A percentile compares a stretch with the other conserved stretches of the same genome.
These are phyloP conservation scores for Pichia sp. DNA, from an alignment of 1,139 yeast species.

Conservation along the genomic window DNA sequence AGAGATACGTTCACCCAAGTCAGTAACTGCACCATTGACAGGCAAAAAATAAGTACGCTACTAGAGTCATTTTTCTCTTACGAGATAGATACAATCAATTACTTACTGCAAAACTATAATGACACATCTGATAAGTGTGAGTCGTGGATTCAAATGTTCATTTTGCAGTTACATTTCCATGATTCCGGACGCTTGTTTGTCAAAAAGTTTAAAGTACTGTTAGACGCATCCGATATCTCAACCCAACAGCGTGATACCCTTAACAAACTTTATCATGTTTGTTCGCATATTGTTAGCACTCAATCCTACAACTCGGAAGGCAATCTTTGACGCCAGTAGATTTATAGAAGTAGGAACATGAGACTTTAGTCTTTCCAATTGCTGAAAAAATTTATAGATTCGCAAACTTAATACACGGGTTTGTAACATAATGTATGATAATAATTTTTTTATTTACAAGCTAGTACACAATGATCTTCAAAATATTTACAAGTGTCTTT, in stretches of 20 bases:
- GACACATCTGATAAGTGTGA: neutral
- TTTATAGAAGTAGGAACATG: neutral
- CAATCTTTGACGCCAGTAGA: neutral
- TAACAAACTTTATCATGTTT: neutral
- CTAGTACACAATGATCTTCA: constrained; percentile 15
- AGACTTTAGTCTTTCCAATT: no score
- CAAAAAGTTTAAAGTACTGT: neutral
- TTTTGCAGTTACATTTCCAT: constrained; percentile 20
- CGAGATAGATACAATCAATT: neutral
- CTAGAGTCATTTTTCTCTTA: constrained; percentile 17
- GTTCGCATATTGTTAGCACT: neutral
- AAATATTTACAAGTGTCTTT: constrained; percentile 58
- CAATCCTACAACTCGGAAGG: constrained; percentile 18
- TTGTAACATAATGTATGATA: no score
- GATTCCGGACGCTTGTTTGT: constrained; percentile 20
- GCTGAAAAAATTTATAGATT: no score
- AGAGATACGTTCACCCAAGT: constrained; percentile 6
- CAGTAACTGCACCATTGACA: constrained; percentile 20
- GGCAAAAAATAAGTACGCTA: constrained; percentile 20
- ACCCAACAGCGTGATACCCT: neutral
- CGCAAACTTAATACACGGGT: no score
- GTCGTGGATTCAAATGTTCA: constrained; percentile 18
- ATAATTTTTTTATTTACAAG: constrained; percentile 7
- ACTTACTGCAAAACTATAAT: neutral
- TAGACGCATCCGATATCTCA: neutral